phyloP scores from a whole-genome alignment of 306 rosid species.

The Sindora glabra region DNA sequence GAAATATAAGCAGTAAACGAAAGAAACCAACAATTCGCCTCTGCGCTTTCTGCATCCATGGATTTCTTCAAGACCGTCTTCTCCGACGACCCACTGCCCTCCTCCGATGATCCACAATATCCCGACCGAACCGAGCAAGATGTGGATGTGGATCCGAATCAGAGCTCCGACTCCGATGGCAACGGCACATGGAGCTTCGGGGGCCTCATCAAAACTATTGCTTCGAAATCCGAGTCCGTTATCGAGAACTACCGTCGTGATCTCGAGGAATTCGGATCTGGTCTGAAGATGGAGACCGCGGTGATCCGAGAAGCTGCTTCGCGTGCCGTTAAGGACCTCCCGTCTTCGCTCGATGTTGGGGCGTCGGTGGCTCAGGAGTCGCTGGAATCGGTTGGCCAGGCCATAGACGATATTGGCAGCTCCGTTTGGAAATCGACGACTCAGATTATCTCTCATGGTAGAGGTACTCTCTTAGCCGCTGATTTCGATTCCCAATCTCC shows the following conservation, averaged over 20 bases:
- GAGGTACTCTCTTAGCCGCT: slow-evolving; percentile 42
- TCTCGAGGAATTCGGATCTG: slow-evolving; percentile 74
- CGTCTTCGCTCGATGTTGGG: slow-evolving; percentile 71
- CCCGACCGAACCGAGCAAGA: too few relatives aligned
- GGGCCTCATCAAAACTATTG: slow-evolving; percentile 65
- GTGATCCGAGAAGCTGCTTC: slow-evolving; percentile 85
- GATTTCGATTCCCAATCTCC: slow-evolving; percentile 45
- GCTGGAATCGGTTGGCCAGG: slow-evolving; percentile 90
- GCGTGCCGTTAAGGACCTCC: slow-evolving; percentile 82
- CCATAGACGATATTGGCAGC: slow-evolving; percentile 84
- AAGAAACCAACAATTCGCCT: too few relatives aligned
- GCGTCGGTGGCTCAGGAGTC: slow-evolving; percentile 91
- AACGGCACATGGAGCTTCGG: slow-evolving; percentile 94
- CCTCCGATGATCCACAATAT: not conserved
- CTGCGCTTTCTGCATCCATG: too few relatives aligned
- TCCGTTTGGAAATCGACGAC: slow-evolving; percentile 90
- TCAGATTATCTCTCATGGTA: slow-evolving; percentile 71
- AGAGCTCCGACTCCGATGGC: not conserved
- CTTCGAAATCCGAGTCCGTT: slow-evolving; percentile 70
- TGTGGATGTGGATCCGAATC: not conserved
- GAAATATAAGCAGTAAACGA: too few relatives aligned
- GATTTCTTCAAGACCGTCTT: slow-evolving; percentile 59
- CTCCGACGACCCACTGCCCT: slow-evolving; percentile 48
- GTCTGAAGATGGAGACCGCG: slow-evolving; percentile 57
- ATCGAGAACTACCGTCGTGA: slow-evolving; percentile 72